Base-by-base conservation (phyloP, 1,139 yeast genomes). In the Lodderomyces orthopsilosis region DNA sequence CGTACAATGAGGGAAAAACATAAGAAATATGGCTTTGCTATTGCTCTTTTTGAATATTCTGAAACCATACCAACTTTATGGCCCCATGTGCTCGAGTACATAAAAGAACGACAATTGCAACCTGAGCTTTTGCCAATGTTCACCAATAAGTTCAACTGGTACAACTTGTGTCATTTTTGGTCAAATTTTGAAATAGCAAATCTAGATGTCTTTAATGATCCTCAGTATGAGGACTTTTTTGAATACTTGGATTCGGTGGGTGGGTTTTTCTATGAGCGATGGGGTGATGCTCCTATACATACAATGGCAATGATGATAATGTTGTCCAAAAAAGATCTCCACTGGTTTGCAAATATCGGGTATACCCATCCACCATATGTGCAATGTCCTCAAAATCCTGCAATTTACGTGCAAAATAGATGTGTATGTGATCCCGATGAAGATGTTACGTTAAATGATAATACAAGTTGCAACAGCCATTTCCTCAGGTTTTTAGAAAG, bases 211-310 rank as follows among this genome's bases (percentile, higher is more conserved):
- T 68, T 59, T 45, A 47, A 53, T 30, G 50, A 53, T 35, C 44
- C 46, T 1, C 47, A 53, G 12, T 68, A 68, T 49, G 47, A 54
- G 12, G 46, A 50, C 2, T 60, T 55, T 41, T 68, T 68, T 43
- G 45, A 57, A 9, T 57, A 50, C 41, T 53, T 68, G 40, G 73
- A 68, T 48, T 17, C 33, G 6, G 43, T 51, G 3, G 74, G 73
- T 1, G 73, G 74, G 15, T 66, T 68, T 46, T 68, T 49, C 48
- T 68, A 68, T 47, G 73, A 68, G 49, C 50, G 74, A 37, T 68
- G 74, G 74, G 74, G 74, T 5, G 74, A 68, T 49, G 74, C 73
- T 1, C 74, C 74, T 0, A 53, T 68, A 9, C 73, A 67, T 49
- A 50, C 69, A 0, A 50, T 68, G 28, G 69, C 62, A 3, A 52